Base-by-base conservation (phyloP, 1,284 basidiomycete species). In the Cronartium ribicola region DNA sequence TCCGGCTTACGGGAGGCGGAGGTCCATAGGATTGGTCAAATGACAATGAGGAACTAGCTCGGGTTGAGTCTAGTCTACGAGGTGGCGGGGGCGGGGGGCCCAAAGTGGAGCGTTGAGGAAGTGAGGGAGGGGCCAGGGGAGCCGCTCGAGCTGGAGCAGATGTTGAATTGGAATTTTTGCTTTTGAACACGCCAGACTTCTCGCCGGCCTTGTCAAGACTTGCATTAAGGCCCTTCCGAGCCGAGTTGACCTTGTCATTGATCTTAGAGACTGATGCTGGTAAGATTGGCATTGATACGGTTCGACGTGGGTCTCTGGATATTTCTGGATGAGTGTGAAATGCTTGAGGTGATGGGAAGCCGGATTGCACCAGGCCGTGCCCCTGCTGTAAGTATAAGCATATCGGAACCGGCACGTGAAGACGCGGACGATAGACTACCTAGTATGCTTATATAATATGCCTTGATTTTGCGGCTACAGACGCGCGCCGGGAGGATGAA, bases 131-230 rank as follows among this genome's bases (percentile, higher is more conserved):
- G 48, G 66, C 14, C 39, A 59, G 17, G 36, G 67, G 14, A 51
- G 67, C 29, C 29, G 29, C 13, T 46, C 10, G 57, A 40, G 40
- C 20, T 55, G 48, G 67, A 7, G 40, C 55, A 36, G 59, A 63
- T 61, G 39, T 39, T 62, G 17, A 7, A 13, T 62, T 62, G 39
- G 61, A 51, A 7, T 60, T 48, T 46, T 60, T 46, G 8, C 43
- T 22, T 48, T 73, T 73, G 70, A 73, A 73, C n/a, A 73, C 51
- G 17, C 70, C 70, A 1, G 70, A 73, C 39, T 66, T 73, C 36
- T 73, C 60, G 2, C 70, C 70, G 62, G 70, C 70, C 51, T 66
- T 55, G 43, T 73, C 70, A 37, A 73, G 46, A 8, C 14, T 22
- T 4, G 70, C 44, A 59, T 73, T 73, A 43, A 73, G 66, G 5